Conservation (phyloP, 305 asterid genomes). For the Euphrasia arctica region DNA sequence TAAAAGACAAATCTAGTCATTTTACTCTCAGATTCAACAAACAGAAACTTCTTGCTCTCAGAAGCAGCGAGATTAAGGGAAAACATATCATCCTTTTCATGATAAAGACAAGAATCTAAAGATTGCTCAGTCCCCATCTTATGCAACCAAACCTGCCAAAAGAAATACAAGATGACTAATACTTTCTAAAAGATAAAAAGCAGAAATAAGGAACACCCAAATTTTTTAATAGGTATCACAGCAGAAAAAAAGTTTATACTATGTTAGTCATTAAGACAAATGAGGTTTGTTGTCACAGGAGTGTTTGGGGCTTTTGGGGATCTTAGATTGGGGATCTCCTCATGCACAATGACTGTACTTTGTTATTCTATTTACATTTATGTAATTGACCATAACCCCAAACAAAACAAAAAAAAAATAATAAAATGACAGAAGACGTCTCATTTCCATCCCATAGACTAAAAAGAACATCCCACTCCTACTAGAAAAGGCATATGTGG, state of each 20-base stretch:
- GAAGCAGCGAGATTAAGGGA: slow-evolving; percentile 69
- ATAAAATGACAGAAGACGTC: slow-evolving; percentile 2
- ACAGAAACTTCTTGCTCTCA: slow-evolving; percentile 84
- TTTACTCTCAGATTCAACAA: slow-evolving; percentile 83
- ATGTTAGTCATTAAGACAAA: slow-evolving; percentile 13
- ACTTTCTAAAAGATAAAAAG: slow-evolving; percentile 19
- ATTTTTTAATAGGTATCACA: slow-evolving; percentile 15
- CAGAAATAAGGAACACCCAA: slow-evolving; percentile 5
- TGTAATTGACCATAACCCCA: no score
- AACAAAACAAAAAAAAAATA: no score
- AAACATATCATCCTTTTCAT: slow-evolving; percentile 87
- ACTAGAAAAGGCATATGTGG: neutral
- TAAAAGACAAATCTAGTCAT: slow-evolving; percentile 78
- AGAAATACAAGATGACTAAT: slow-evolving; percentile 23
- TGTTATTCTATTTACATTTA: no score
- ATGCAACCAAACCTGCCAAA: slow-evolving; percentile 84
- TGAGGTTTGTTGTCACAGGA: no score
- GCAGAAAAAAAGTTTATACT: slow-evolving; percentile 8
- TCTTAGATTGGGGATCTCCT: no score
- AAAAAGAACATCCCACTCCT: neutral
- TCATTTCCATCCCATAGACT: slow-evolving; percentile 1
- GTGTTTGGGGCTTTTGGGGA: no score
- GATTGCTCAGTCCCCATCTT: slow-evolving; percentile 72
- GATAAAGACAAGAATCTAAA: slow-evolving; percentile 73
- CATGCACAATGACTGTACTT: no score